phyloP scores from a whole-genome alignment of 2,329 filamentous ascomycete species.

The Septoria linicola region DNA sequence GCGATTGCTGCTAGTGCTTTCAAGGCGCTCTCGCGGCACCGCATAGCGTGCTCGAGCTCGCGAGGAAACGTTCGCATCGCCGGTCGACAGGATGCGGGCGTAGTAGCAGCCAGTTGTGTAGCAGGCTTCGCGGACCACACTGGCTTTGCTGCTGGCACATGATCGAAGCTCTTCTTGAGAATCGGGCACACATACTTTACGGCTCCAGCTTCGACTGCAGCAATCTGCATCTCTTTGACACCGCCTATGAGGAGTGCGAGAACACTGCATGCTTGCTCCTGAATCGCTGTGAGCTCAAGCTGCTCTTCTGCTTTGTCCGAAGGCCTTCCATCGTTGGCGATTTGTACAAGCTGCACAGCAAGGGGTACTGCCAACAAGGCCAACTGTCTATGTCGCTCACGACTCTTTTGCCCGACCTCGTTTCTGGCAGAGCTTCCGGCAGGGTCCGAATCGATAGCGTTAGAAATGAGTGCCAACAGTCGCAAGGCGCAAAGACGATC shows the following conservation, averaged over 20 bases:
- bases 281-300: slow-evolving; percentile 51
- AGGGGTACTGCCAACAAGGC: slow-evolving; percentile 49
- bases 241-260: slow-evolving; percentile 77
- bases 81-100: slow-evolving; percentile 46
- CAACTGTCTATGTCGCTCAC: slow-evolving; percentile 44
- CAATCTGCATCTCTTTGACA: slow-evolving; percentile 74
- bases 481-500: slow-evolving; percentile 45
- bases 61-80: slow-evolving; percentile 63
- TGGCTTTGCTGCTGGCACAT: slow-evolving; percentile 49
- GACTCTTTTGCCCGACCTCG: slow-evolving; percentile 36
- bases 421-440: slow-evolving; percentile 37
- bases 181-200: slow-evolving; percentile 63
- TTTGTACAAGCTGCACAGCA: slow-evolving; percentile 50
- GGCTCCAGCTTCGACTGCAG: slow-evolving; percentile 69
- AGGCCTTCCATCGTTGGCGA: slow-evolving; percentile 30
- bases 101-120: slow-evolving; percentile 26
- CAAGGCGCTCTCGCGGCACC: slow-evolving; percentile 71
- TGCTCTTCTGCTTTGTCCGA: slow-evolving; percentile 24
- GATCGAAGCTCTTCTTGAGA: slow-evolving; percentile 66
- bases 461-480: slow-evolving; percentile 40
- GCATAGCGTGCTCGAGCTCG: slow-evolving; percentile 66
- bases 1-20: slow-evolving; percentile 79
- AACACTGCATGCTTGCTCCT: slow-evolving; percentile 71
- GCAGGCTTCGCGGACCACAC: slow-evolving; percentile 54
- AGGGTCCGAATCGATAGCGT: slow-evolving; percentile 37